Evolutionary conservation across 2,329 filamentous ascomycete genomes (phyloP), one percentile per base, ranked within the genome.

Genomic region (Botryotinia convoluta): DNA sequence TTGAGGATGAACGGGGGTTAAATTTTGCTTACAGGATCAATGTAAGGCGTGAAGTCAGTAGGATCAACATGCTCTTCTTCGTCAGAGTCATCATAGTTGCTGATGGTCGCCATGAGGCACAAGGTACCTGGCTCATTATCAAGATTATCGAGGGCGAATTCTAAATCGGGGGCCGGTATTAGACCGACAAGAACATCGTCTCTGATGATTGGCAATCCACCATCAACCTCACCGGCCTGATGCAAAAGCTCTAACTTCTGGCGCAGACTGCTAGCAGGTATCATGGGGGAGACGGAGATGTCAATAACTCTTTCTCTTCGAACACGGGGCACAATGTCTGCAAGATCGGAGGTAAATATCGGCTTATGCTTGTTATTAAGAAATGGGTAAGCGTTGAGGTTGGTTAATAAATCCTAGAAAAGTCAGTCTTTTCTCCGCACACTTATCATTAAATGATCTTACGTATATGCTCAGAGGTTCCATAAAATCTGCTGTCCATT

Each of bases 361-460:
- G 95, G 95, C 77, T 97, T 94, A 75, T 95, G 89, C 82, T 98
- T 98, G 83, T 97, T 97, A 83, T 97, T 94, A n/a, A 99, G 88
- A 84, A 97, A 98, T 0, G 96, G 96, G 77, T 98, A 99, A 4
- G 93, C 92, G 82, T 99, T 98, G 92, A 99, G 95, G 81, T 96
- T 94, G 0, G 95, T 98, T 29, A 98, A 86, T 18, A 98, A 88
- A 80, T 98, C 96, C 89, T 93, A 78, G 10, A 45, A 5, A 51
- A 12, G 70, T 82, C 70, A 81, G 78, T 72, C 20, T 42, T 7
- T 69, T 18, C 64, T 57, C 8, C 39, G 3, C n/a, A 37, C n/a
- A 37, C 29, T 44, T 29, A 29, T n/a, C 45, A 22, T 32, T 9
- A 57, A 26, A 16, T 16, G 12, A n/a, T 12, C 59, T 83, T 83